A percentile compares a stretch with the other conserved stretches of the same genome.
These are phyloP conservation scores for Boeremia lycopersici DNA, from an alignment of 2,329 filamentous ascomycete genomes.

Conservation along the genomic window DNA sequence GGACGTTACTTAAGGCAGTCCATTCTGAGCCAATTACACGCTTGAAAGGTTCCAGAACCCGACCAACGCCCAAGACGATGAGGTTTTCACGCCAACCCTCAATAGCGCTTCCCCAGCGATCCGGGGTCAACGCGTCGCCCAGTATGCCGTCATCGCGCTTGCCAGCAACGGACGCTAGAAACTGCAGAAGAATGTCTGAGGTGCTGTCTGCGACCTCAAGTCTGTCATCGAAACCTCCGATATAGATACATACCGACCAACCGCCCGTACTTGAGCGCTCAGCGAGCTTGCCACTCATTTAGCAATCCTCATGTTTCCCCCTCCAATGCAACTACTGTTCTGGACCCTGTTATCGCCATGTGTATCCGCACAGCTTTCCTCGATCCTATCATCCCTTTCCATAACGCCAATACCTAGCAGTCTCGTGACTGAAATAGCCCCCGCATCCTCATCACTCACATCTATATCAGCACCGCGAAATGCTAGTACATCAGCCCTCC, in stretches of 20 bases:
- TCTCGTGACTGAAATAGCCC: not conserved
- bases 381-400: slow-evolving; percentile 12
- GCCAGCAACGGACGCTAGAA: slow-evolving; percentile 9
- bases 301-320: slow-evolving; percentile 22
- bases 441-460: slow-evolving; percentile 6
- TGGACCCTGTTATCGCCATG: slow-evolving; percentile 13
- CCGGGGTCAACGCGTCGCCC: slow-evolving; percentile 22
- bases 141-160: slow-evolving; percentile 28
- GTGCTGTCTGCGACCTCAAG: not conserved
- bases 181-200: not conserved
- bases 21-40: not conserved
- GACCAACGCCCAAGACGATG: not conserved
- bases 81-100: slow-evolving; percentile 8
- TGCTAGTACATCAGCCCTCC: slow-evolving; percentile 18
- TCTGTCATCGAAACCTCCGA: not conserved
- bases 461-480: slow-evolving; percentile 18
- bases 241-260: not conserved
- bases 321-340: slow-evolving; percentile 10
- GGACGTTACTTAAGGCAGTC: not conserved
- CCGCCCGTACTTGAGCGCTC: slow-evolving; percentile 7
- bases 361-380: slow-evolving; percentile 23
- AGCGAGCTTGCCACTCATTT: slow-evolving; percentile 15
- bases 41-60: slow-evolving; percentile 5
- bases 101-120: slow-evolving; percentile 19
- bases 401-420: slow-evolving; percentile 17